phyloP scores from a whole-genome alignment of 2,329 filamentous ascomycete genomes.

The Xylariaceae sp. region DNA sequence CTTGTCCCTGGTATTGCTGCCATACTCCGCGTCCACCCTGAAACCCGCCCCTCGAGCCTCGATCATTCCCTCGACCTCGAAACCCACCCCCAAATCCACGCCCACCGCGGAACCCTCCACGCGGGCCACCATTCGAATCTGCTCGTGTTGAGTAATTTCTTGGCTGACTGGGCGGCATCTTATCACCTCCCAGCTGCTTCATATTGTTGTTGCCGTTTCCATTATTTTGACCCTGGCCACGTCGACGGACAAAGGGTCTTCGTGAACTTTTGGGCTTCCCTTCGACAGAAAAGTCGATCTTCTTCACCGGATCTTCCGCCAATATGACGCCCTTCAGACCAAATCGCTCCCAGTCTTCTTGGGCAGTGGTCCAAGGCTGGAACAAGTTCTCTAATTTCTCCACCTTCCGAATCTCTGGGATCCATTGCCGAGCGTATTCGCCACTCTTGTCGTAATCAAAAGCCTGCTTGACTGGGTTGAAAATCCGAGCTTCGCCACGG shows the following conservation, averaged over 20 bases:
- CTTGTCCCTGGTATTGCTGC: slow-evolving; percentile 8
- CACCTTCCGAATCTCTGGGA: slow-evolving; percentile 62
- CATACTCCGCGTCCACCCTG: slow-evolving; percentile 25
- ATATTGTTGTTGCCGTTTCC: background rate
- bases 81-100: slow-evolving; percentile 23
- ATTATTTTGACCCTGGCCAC: slow-evolving; percentile 27
- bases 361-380: slow-evolving; percentile 65
- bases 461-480: slow-evolving; percentile 80
- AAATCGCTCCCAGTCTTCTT: slow-evolving; percentile 54
- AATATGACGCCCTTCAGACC: slow-evolving; percentile 59
- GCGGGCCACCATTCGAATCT: slow-evolving; percentile 9
- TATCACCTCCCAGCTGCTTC: slow-evolving; percentile 1
- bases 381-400: slow-evolving; percentile 59
- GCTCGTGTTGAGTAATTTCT: background rate
- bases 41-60: slow-evolving; percentile 21
- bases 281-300: slow-evolving; percentile 62
- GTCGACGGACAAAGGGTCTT: slow-evolving; percentile 32
- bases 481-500: slow-evolving; percentile 66
- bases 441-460: slow-evolving; percentile 73
- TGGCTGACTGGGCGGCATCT: slow-evolving; percentile 3
- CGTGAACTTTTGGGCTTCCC: slow-evolving; percentile 42
- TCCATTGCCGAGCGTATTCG: slow-evolving; percentile 69
- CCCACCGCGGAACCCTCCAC: slow-evolving; percentile 25
- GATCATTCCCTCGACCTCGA: slow-evolving; percentile 22
- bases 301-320: slow-evolving; percentile 65